These are phyloP conservation scores for Penstemon eatonii DNA, from an alignment of 257 asterid species.

Conservation along the genomic window DNA sequence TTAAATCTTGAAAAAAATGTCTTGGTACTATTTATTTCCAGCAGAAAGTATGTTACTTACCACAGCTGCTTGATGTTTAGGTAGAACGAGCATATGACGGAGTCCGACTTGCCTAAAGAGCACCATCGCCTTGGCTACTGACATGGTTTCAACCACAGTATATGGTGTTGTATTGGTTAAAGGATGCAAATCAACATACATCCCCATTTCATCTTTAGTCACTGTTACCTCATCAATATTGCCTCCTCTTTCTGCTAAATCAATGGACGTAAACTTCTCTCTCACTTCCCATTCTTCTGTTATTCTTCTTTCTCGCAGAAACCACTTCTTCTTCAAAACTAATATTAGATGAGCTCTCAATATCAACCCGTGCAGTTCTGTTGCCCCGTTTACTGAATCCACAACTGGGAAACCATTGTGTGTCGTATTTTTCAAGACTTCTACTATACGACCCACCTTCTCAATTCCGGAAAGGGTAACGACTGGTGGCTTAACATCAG, in stretches of 20 bases:
- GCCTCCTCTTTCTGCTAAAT: conserved; percentile 72
- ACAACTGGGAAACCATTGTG: conserved; percentile 85
- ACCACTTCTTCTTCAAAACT: conserved; percentile 77
- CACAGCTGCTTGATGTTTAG: conserved; percentile 76
- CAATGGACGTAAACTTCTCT: conserved; percentile 64
- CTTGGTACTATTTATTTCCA: not conserved
- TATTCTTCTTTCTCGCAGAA: conserved; percentile 62
- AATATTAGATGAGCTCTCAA: conserved; percentile 59
- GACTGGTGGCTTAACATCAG: conserved; percentile 65
- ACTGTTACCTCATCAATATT: conserved; percentile 64
- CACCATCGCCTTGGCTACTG: conserved; percentile 86
- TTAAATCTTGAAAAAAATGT: not conserved
- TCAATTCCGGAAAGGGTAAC: conserved; percentile 69
- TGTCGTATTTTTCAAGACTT: conserved; percentile 71
- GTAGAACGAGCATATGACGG: conserved; percentile 81
- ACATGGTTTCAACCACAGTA: conserved; percentile 71
- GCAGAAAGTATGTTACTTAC: conserved; percentile 36
- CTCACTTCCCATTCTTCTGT: conserved; percentile 87
- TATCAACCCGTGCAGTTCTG: conserved; percentile 42
- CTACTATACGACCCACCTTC: conserved; percentile 70
- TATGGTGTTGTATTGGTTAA: conserved; percentile 75
- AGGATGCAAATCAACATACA: conserved; percentile 82
- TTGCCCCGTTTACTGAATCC: conserved; percentile 50
- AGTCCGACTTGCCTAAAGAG: conserved; percentile 84
- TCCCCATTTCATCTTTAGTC: conserved; percentile 70